These are phyloP conservation scores for Talaromyces stipitatus DNA, from an alignment of 495 filamentous ascomycete species.

Conservation along the genomic window DNA sequence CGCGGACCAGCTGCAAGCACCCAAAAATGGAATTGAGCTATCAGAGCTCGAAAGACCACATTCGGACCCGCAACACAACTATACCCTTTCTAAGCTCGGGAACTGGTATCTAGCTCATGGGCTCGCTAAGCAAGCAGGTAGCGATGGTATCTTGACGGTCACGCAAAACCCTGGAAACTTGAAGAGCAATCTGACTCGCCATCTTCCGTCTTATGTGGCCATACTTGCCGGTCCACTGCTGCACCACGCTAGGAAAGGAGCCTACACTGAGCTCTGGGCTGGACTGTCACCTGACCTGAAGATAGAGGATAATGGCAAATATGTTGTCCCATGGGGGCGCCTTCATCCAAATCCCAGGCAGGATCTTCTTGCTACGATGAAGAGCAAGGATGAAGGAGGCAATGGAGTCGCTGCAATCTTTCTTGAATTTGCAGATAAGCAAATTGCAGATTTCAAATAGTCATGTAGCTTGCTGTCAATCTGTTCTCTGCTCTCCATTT, in stretches of 20 bases:
- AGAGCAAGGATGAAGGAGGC: slow-evolving; percentile 16
- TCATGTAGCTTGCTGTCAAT: background rate
- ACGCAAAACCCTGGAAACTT: slow-evolving; percentile 28
- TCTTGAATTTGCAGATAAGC: slow-evolving; percentile 21
- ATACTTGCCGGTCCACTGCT: slow-evolving; percentile 15
- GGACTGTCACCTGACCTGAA: slow-evolving; percentile 27
- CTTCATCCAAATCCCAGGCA: slow-evolving; percentile 14
- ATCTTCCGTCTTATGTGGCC: slow-evolving; percentile 6
- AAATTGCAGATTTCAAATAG: slow-evolving; percentile 8
- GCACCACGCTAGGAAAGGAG: slow-evolving; percentile 21
- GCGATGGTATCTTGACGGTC: slow-evolving; percentile 23
- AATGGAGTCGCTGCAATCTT: slow-evolving; percentile 16
- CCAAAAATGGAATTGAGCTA: slow-evolving; percentile 16
- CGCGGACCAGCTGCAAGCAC: slow-evolving; percentile 15
- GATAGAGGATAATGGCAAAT: slow-evolving; percentile 22
- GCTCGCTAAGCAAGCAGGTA: slow-evolving; percentile 5
- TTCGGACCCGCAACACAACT: slow-evolving; percentile 12
- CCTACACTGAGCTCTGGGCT: slow-evolving; percentile 35
- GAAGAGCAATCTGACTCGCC: slow-evolving; percentile 17
- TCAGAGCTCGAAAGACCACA: slow-evolving; percentile 12
- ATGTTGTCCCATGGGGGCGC: slow-evolving; percentile 36
- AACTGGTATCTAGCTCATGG: slow-evolving; percentile 21
- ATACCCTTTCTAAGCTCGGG: slow-evolving; percentile 16
- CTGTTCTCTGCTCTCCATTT: background rate
- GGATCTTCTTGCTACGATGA: slow-evolving; percentile 23